A percentile compares a stretch with the other conserved stretches of the same genome.
phyloP scores from a whole-genome alignment of 2,329 filamentous ascomycete genomes.

The Chaetomiaceae sp. region DNA sequence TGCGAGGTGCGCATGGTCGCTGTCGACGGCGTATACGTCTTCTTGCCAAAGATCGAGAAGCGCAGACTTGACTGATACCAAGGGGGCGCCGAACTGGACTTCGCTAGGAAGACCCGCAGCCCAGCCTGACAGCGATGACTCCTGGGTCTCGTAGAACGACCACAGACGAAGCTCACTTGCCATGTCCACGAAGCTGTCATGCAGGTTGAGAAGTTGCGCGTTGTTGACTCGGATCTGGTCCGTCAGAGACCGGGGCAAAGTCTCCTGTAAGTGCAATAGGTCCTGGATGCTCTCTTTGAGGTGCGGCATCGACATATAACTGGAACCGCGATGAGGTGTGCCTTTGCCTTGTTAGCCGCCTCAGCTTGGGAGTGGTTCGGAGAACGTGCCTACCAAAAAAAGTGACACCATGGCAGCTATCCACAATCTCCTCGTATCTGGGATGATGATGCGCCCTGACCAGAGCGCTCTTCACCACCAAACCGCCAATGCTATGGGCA shows the following conservation, averaged over 20 bases:
- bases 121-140: slow-evolving; percentile 48
- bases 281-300: slow-evolving; percentile 49
- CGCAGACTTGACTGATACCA: slow-evolving; percentile 52
- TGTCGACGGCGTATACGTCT: slow-evolving; percentile 47
- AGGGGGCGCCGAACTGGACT: slow-evolving; percentile 52
- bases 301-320: slow-evolving; percentile 53
- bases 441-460: slow-evolving; percentile 38
- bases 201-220: slow-evolving; percentile 40
- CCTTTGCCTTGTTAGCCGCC: slow-evolving; percentile 31
- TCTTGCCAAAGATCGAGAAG: slow-evolving; percentile 47
- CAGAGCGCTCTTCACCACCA: slow-evolving; percentile 53
- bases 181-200: slow-evolving; percentile 51
- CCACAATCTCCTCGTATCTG: slow-evolving; percentile 39
- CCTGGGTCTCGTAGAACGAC: slow-evolving; percentile 58
- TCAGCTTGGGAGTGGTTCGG: not conserved
- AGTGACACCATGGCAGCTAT: slow-evolving; percentile 54
- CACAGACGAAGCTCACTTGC: slow-evolving; percentile 54
- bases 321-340: slow-evolving; percentile 57
- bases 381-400: slow-evolving; percentile 46
- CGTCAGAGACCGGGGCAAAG: slow-evolving; percentile 45
- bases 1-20: slow-evolving; percentile 48
- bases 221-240: slow-evolving; percentile 46
- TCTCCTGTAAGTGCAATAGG: slow-evolving; percentile 45
- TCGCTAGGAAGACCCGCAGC: slow-evolving; percentile 34
- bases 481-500: slow-evolving; percentile 54